Conservation (phyloP, 176 grass and related monocot species). For the Oryza coarctata region DNA sequence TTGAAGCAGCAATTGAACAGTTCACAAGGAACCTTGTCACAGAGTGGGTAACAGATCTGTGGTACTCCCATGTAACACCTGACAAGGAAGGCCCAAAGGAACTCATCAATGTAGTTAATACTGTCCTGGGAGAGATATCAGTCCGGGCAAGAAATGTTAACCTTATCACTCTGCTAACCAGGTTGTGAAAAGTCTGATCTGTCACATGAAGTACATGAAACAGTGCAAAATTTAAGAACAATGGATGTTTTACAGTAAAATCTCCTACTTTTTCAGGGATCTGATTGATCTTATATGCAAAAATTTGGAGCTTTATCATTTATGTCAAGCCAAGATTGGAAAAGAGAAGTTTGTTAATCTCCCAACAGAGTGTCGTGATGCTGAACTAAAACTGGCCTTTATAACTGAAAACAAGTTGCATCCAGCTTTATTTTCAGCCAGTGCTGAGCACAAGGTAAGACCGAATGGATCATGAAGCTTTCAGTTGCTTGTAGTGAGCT, state of each 20-base stretch:
- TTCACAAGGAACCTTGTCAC: slow-evolving; percentile 82
- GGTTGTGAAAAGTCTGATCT: slow-evolving; percentile 44
- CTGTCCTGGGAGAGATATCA: slow-evolving; percentile 79
- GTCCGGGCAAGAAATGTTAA: slow-evolving; percentile 74
- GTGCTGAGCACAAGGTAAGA: slow-evolving; percentile 84
- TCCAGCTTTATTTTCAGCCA: slow-evolving; percentile 74
- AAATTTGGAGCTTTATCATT: slow-evolving; percentile 84
- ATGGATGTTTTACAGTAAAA: not conserved
- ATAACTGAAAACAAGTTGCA: slow-evolving; percentile 80
- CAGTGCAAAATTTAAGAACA: slow-evolving; percentile 9
- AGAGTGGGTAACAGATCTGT: slow-evolving; percentile 94
- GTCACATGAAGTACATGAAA: not conserved
- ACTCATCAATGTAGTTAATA: slow-evolving; percentile 63
- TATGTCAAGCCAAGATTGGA: slow-evolving; percentile 84
- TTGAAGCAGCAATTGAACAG: slow-evolving; percentile 84
- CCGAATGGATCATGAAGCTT: slow-evolving; percentile 4
- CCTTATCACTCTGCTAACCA: slow-evolving; percentile 84
- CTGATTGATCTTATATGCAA: slow-evolving; percentile 74
- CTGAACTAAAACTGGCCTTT: slow-evolving; percentile 76
- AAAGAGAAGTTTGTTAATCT: slow-evolving; percentile 78
- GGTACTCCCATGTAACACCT: slow-evolving; percentile 94
- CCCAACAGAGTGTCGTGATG: slow-evolving; percentile 58
- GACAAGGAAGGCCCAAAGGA: slow-evolving; percentile 86
- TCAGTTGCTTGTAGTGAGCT: not conserved
- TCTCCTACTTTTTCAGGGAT: slow-evolving; percentile 58